Evolutionary conservation across 805 yeast genomes (phyloP), one percentile per base, ranked within the genome.

Genomic region (Brettanomyces custersianus): DNA sequence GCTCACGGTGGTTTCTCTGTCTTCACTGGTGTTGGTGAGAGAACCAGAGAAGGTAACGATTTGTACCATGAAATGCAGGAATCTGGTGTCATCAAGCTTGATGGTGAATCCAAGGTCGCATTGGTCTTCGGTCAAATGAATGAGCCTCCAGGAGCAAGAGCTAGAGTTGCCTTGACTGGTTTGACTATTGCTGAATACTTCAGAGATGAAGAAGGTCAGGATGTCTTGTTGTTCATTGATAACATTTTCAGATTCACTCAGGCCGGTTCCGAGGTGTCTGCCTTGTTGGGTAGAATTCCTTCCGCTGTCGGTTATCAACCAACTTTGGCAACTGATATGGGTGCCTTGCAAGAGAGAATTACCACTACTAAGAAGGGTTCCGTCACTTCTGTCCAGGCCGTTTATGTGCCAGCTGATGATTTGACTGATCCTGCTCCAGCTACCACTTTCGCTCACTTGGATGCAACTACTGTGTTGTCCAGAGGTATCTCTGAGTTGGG

Each of bases 261-360:
- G 80, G 98, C 98, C 66, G 98, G 98, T 85, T 92, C 98, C 54
- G 98, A 90, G 77, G 98, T 92, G 66, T 90, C 97, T 66, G 98
- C 98, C 55, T 77, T 90, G 73, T 77, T 90, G 66, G 98, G 98
- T 74, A 96, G 98, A 85, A 90, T 90, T 67, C 98, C 98, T 69
- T 92, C 98, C 54, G 98, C 98, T 59, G 98, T 92, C 86, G 98
- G 98, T 85, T 90, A 90, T 74, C 98, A 90, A 77, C 98, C 98
- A 70, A 90, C 98, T 58, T 79, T 90, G 74, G 96, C 98, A 75
- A 92, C 98, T 62, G 98, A 92, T 87, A 92, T 92, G 98, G 98
- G 98, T 86, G 78, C 86, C 66, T 78, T 92, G 66, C 98, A 92
- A 79, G 98, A 92, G 78, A 90, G 98, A 79, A 92, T 92, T 73